phyloP scores from a whole-genome alignment of 306 rosid genomes.

The Quercus aquifolioides region DNA sequence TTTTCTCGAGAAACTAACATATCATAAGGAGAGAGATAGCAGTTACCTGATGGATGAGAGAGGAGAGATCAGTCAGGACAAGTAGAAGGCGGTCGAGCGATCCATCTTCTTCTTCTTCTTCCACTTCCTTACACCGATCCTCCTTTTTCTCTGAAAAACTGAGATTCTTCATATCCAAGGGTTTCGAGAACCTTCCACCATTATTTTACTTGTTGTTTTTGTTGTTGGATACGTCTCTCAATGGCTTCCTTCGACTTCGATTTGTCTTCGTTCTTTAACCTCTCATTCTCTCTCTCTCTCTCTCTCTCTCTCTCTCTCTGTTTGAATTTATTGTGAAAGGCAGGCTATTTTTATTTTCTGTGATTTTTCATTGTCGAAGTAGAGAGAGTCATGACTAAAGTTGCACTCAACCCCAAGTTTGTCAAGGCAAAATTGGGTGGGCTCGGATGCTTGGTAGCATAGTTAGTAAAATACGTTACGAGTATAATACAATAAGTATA shows the following conservation, averaged over 20 bases:
- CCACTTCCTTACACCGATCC: neutral
- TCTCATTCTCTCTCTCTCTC: constrained; percentile 18
- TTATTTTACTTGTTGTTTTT: constrained; percentile 14
- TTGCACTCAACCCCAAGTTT: no score
- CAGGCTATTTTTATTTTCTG: neutral
- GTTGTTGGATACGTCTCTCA: constrained; percentile 31
- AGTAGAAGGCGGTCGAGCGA: constrained; percentile 51
- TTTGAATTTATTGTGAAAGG: constrained; percentile 25
- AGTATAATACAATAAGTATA: no score
- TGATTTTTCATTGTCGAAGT: neutral
- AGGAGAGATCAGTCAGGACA: constrained; percentile 55
- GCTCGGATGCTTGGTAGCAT: no score
- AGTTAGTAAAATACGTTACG: no score
- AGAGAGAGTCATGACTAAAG: neutral
- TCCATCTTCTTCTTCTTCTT: neutral
- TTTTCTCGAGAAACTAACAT: no score
- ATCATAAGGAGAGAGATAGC: neutral
- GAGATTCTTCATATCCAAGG: constrained; percentile 3
- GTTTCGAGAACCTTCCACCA: constrained; percentile 23
- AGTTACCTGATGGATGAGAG: constrained; percentile 54
- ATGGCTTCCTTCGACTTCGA: constrained; percentile 35
- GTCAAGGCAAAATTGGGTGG: no score
- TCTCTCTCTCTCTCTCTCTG: neutral
- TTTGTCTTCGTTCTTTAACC: constrained; percentile 28
- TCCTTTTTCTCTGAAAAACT: constrained; percentile 1